Evolutionary conservation across 2,329 filamentous ascomycete genomes (phyloP).

Genomic region (Fusarium torulosum): DNA sequence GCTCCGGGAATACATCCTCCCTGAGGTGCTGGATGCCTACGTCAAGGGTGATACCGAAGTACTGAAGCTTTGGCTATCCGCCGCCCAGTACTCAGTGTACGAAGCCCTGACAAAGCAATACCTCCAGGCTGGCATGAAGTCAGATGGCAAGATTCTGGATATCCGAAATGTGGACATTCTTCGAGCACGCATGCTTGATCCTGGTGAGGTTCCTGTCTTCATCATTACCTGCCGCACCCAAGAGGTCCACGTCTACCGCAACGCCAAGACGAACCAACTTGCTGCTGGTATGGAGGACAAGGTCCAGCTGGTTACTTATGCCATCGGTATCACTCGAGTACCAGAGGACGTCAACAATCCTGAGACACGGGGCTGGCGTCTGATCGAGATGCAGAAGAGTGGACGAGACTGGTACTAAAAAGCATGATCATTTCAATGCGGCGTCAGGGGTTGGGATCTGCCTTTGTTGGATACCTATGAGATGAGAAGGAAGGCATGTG

Average conservation of each 20-base stretch:
- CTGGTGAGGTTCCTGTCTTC: slow-evolving; percentile 92
- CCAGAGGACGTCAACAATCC: slow-evolving; percentile 97
- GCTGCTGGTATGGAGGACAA: slow-evolving; percentile 99
- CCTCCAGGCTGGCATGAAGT: slow-evolving; percentile 90
- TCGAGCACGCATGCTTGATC: slow-evolving; percentile 82
- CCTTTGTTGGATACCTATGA: slow-evolving; percentile 43
- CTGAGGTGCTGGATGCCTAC: slow-evolving; percentile 96
- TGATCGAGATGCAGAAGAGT: slow-evolving; percentile 99
- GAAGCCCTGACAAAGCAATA: slow-evolving; percentile 98
- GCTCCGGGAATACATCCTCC: slow-evolving; percentile 96
- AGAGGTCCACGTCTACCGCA: slow-evolving; percentile 96
- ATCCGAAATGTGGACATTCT: slow-evolving; percentile 94
- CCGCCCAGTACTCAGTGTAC: slow-evolving; percentile 96
- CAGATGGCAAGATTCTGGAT: slow-evolving; percentile 93
- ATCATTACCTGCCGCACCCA: slow-evolving; percentile 97
- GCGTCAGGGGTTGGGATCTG: slow-evolving; percentile 43
- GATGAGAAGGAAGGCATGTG: slow-evolving; percentile 30
- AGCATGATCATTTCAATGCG: slow-evolving; percentile 32
- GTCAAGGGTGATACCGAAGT: slow-evolving; percentile 95
- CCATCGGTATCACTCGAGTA: slow-evolving; percentile 93
- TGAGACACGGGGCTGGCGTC: slow-evolving; percentile 94
- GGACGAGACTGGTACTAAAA: slow-evolving; percentile 82
- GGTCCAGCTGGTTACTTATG: slow-evolving; percentile 97
- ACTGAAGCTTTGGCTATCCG: slow-evolving; percentile 93
- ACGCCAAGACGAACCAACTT: slow-evolving; percentile 88